Base-by-base conservation (phyloP, 768 basidiomycete species). In the Suillus cothurnatus region DNA sequence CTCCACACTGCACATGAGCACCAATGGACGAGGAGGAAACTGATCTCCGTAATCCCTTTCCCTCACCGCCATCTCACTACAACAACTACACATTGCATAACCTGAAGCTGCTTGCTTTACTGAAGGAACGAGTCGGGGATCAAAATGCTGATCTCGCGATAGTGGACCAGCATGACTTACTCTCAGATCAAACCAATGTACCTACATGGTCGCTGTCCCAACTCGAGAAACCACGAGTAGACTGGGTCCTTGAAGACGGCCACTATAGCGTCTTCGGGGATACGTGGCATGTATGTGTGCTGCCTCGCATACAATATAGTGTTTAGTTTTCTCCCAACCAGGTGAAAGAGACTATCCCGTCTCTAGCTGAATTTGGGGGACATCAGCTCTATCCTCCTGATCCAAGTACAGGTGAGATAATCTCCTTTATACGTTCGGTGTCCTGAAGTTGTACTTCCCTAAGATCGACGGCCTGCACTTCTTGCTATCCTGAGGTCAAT, bases 231-330 rank as follows among this genome's bases (percentile, higher is more conserved):
- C 95, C 95, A 43, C 85, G 93, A 53, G 88, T 92, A 17, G 94
- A 95, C 71, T 95, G 94, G 94, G 91, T 97, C 61, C 81, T 93
- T 1, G 92, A 95, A 69, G 93, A 93, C 66, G 90, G 90, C 1
- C 81, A 86, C 67, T 97, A 94, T 74, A 85, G 85, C 61, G 90
- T 89, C 19, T 97, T 91, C 77, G 94, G 93, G n/a, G 92, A 95
- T 74, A 84, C 84, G 71, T 97, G 93, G 92, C 90, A 90, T 86
- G 93, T 95, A 80, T 77, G 92, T 74, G 70, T 23, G 14, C 50
- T 60, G 39, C 69, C 57, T 68, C 34, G 58, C 62, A 38, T 38
- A 55, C 52, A 50, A 49, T 68, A 52, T 69, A 67, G 61, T 61
- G 62, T 68, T 69, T 70, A 19, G 39, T n/a, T 32, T 11, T 23